Evolutionary conservation across 2,329 filamentous ascomycete species (phyloP).

Genomic region (Penicillium griseofulvum): DNA sequence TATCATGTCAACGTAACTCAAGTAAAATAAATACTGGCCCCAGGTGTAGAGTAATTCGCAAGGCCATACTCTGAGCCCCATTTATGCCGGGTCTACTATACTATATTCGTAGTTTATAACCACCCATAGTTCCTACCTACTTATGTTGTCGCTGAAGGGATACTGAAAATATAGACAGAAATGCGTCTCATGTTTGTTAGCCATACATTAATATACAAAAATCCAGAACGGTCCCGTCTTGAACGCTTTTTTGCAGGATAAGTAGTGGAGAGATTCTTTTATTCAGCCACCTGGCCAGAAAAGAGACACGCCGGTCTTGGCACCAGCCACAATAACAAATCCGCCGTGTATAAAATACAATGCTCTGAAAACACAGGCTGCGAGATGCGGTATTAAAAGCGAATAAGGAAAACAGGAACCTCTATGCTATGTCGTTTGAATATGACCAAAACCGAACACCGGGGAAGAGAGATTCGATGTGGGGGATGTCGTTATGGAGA

Average conservation of each 20-base stretch:
- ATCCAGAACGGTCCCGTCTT: slow-evolving; percentile 14
- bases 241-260: slow-evolving; percentile 17
- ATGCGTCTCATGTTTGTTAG: slow-evolving; percentile 32
- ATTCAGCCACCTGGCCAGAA: background rate
- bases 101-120: background rate
- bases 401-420: slow-evolving; percentile 20
- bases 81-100: too few relatives aligned
- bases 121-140: background rate
- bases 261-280: slow-evolving; percentile 20
- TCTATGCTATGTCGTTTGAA: slow-evolving; percentile 39
- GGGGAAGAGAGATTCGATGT: slow-evolving; percentile 38
- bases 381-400: slow-evolving; percentile 27
- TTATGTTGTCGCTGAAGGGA: background rate
- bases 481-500: slow-evolving; percentile 22
- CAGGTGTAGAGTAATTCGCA: too few relatives aligned
- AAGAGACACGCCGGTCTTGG: background rate
- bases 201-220: slow-evolving; percentile 37
- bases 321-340: slow-evolving; percentile 24
- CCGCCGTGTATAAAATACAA: slow-evolving; percentile 28
- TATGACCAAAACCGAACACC: slow-evolving; percentile 39
- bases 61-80: too few relatives aligned
- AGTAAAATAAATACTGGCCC: too few relatives aligned
- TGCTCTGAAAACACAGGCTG: slow-evolving; percentile 25
- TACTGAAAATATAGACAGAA: background rate
- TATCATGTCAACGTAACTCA: too few relatives aligned